Conservation (phyloP, 192 early-diverging fungal species). For the Entophlyctis luteolus region DNA sequence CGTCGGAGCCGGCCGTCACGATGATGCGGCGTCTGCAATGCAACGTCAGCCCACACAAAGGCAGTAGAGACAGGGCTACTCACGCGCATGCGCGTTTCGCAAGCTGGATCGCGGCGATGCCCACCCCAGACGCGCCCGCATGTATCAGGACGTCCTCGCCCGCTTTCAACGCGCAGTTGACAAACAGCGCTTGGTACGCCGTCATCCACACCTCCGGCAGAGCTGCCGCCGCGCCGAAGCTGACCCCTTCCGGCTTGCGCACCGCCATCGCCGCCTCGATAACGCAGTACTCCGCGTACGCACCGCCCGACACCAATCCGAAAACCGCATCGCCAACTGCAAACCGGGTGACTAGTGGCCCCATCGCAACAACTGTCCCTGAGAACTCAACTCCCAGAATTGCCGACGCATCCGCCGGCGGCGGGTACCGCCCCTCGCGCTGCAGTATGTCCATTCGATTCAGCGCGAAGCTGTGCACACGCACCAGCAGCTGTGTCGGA, state of each 20-base stretch:
- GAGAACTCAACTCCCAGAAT: slow-evolving; percentile 76
- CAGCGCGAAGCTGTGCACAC: slow-evolving; percentile 38
- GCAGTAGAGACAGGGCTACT: background rate
- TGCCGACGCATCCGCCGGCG: slow-evolving; percentile 54
- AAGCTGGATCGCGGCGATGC: slow-evolving; percentile 83
- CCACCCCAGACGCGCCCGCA: slow-evolving; percentile 85
- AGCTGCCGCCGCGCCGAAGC: slow-evolving; percentile 73
- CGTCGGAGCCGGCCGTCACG: slow-evolving; percentile 72
- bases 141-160: slow-evolving; percentile 83
- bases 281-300: slow-evolving; percentile 73
- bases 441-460: slow-evolving; percentile 79
- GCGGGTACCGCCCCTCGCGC: slow-evolving; percentile 66
- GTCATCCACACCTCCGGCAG: slow-evolving; percentile 80
- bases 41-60: no score
- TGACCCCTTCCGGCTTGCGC: slow-evolving; percentile 60
- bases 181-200: slow-evolving; percentile 74
- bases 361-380: slow-evolving; percentile 49
- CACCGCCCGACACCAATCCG: slow-evolving; percentile 69
- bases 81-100: slow-evolving; percentile 54
- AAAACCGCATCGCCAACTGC: slow-evolving; percentile 73
- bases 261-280: slow-evolving; percentile 55
- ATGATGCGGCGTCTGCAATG: slow-evolving; percentile 57
- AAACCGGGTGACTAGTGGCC: slow-evolving; percentile 23
- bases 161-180: slow-evolving; percentile 69
- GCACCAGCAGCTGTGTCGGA: slow-evolving; percentile 29